Conservation (phyloP, 2,329 filamentous ascomycete species). For the Beauveria sp. region DNA sequence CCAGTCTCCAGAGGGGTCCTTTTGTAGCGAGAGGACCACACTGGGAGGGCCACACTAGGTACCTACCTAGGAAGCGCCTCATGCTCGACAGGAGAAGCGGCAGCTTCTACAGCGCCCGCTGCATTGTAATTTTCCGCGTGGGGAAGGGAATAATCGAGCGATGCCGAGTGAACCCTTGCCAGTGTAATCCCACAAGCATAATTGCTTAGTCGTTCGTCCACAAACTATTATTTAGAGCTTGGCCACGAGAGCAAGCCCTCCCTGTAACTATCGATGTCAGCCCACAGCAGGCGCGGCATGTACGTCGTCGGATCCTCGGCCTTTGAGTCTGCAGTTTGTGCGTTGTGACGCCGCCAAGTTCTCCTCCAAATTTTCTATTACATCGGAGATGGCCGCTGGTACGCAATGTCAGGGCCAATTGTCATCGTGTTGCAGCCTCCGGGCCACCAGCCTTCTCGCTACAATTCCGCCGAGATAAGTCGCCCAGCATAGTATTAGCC, state of each 20-base stretch:
- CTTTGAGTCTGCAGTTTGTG: neutral
- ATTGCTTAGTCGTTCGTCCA: neutral
- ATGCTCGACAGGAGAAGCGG: too few species aligned
- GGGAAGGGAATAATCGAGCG: neutral
- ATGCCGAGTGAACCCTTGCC: neutral
- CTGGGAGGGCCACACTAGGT: neutral
- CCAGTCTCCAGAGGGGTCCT: neutral
- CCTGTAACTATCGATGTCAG: neutral
- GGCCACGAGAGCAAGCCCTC: neutral
- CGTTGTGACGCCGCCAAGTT: neutral
- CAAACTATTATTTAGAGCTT: too few species aligned
- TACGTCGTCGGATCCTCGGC: neutral
- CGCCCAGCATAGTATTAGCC: neutral
- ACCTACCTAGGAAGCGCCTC: neutral
- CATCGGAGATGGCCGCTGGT: neutral
- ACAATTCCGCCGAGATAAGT: neutral
- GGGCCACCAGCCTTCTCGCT: neutral
- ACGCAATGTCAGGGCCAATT: too few species aligned
- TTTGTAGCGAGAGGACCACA: slow-evolving; percentile 2
- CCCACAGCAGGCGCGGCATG: neutral
- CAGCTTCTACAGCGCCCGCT: neutral
- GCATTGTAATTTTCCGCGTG: neutral
- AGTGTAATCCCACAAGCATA: neutral
- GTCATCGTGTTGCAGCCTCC: neutral
- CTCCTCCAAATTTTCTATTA: neutral